Conservation (phyloP, 2,329 filamentous ascomycete genomes). For the Phoma sp. region DNA sequence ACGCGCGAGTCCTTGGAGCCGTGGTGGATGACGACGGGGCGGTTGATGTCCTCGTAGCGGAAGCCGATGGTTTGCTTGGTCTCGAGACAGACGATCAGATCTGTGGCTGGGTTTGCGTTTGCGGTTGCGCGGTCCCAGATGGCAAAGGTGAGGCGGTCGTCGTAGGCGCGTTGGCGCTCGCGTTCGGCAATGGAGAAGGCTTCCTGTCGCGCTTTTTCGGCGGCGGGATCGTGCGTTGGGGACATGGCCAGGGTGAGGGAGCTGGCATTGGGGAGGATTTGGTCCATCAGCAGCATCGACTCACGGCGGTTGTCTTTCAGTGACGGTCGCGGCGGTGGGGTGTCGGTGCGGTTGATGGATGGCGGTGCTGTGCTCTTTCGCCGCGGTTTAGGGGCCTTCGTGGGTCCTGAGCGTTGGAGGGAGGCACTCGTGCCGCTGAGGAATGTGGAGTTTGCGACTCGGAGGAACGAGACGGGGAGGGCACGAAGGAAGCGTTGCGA, state of each 20-base stretch:
- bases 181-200: conserved; percentile 71
- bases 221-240: conserved; percentile 40
- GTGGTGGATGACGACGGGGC: conserved; percentile 91
- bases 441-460: conserved; percentile 93
- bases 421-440: conserved; percentile 91
- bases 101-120: conserved; percentile 91
- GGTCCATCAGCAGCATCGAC: conserved; percentile 60
- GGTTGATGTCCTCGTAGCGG: conserved; percentile 93
- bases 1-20: conserved; percentile 89
- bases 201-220: conserved; percentile 50
- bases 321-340: conserved; percentile 24
- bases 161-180: conserved; percentile 78
- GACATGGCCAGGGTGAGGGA: conserved; percentile 38
- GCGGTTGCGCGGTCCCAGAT: conserved; percentile 95
- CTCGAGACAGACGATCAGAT: conserved; percentile 91
- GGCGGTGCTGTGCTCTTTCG: conserved; percentile 39
- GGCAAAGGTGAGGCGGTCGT: conserved; percentile 84
- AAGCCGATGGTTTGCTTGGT: conserved; percentile 92
- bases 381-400: conserved; percentile 57
- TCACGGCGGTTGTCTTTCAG: conserved; percentile 51
- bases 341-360: conserved; percentile 13
- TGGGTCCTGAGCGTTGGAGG: conserved; percentile 62
- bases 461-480: conserved; percentile 87
- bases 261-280: conserved; percentile 51
- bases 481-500: conserved; percentile 90